Conservation (phyloP, 176 grass and related monocot genomes). For the Ensete glaucum region DNA sequence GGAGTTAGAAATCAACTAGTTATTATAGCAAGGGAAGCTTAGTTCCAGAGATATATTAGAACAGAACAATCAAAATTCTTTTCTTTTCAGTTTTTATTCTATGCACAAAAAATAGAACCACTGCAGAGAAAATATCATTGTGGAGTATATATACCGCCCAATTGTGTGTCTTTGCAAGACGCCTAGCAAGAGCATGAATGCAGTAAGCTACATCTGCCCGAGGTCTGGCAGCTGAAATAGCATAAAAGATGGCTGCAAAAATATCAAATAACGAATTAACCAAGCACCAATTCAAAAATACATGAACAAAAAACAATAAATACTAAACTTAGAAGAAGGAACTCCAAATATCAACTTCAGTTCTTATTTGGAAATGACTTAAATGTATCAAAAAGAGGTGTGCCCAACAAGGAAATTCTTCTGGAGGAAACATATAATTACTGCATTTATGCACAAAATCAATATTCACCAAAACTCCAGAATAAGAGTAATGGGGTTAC, state of each 20-base stretch:
- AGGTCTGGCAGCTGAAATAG: conserved; percentile 68
- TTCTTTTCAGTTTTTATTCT: neutral
- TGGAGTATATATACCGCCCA: conserved; percentile 59
- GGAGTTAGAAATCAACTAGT: neutral
- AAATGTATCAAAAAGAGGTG: neutral
- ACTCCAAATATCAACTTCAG: neutral
- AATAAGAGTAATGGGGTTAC: too few species aligned
- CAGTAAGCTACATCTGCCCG: conserved; percentile 90
- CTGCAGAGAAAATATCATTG: neutral
- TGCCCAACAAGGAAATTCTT: too few species aligned
- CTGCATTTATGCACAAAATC: too few species aligned
- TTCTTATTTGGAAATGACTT: neutral
- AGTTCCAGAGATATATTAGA: neutral
- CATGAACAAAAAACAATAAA: neutral
- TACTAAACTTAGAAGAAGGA: neutral
- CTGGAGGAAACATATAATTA: too few species aligned
- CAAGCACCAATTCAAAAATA: neutral
- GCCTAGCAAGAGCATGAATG: conserved; percentile 91
- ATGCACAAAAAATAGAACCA: neutral
- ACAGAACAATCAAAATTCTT: neutral
- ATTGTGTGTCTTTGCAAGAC: conserved; percentile 87
- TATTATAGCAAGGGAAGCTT: neutral
- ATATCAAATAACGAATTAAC: neutral
- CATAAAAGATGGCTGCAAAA: conserved; percentile 63
- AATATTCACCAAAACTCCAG: too few species aligned